phyloP scores from a whole-genome alignment of 345 rosid genomes.

The Combretum micranthum region DNA sequence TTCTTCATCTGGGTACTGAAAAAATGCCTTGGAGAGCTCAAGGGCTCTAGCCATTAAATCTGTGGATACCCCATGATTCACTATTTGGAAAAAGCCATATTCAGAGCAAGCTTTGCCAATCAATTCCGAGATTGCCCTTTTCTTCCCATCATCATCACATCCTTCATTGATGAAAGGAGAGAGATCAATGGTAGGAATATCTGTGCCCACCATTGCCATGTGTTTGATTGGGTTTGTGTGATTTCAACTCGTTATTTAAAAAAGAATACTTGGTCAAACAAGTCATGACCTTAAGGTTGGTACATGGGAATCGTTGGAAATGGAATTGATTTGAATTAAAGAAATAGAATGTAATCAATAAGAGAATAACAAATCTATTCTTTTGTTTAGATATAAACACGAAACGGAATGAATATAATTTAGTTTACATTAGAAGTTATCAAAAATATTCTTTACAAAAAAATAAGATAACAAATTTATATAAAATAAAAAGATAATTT shows the following conservation, averaged over 20 bases:
- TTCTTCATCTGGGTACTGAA: constrained; percentile 25
- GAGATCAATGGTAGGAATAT: constrained; percentile 38
- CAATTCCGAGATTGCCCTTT: constrained; percentile 20
- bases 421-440: too few species aligned
- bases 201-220: constrained; percentile 4
- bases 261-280: not conserved
- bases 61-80: constrained; percentile 37
- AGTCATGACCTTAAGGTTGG: too few species aligned
- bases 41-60: constrained; percentile 26
- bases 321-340: too few species aligned
- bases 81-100: constrained; percentile 46
- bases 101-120: constrained; percentile 32
- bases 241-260: not conserved
- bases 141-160: constrained; percentile 23
- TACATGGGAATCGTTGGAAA: too few species aligned
- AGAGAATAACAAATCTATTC: too few species aligned
- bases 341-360: too few species aligned
- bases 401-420: too few species aligned
- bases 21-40: constrained; percentile 33
- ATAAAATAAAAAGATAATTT: too few species aligned
- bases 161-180: constrained; percentile 29
- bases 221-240: not conserved
- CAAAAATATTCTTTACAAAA: too few species aligned
- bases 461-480: too few species aligned
- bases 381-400: too few species aligned